Conservation (phyloP, 192 early-diverging fungal genomes). For the Funneliformis geosporum region DNA sequence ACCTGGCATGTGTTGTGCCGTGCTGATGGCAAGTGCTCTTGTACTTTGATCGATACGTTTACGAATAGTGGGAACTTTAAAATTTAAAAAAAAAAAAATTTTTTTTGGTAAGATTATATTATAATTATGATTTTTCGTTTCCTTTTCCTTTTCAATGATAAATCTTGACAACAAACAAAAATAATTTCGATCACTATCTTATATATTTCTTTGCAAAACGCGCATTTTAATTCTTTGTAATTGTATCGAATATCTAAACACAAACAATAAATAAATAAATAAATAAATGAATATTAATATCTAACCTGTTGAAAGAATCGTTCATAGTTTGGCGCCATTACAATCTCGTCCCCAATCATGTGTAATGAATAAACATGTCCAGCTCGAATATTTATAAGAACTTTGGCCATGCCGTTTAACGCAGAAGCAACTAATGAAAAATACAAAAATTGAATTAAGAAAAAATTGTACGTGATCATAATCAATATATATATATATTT, state of each 20-base stretch:
- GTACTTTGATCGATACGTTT: conserved; percentile 38
- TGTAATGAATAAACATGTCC: conserved; percentile 38
- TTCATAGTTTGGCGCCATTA: neutral
- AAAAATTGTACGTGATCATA: too few relatives aligned
- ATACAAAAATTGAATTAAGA: neutral
- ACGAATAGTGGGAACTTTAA: conserved; percentile 47
- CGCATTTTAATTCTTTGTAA: too few relatives aligned
- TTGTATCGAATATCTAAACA: too few relatives aligned
- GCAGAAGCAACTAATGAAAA: neutral
- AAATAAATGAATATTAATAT: too few relatives aligned
- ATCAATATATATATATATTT: too few relatives aligned
- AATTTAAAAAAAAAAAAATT: neutral
- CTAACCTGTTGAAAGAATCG: conserved; percentile 2
- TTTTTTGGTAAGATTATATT: neutral
- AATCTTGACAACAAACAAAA: too few relatives aligned
- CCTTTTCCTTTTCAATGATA: too few relatives aligned
- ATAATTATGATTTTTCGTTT: too few relatives aligned
- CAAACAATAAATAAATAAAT: too few relatives aligned
- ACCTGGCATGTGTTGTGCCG: conserved; percentile 6
- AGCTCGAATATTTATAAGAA: conserved; percentile 39
- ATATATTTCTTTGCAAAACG: too few relatives aligned
- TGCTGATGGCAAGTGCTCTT: neutral
- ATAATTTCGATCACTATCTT: too few relatives aligned
- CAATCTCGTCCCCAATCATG: neutral
- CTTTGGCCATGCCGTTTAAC: conserved; percentile 33